Base-by-base conservation (phyloP, 768 basidiomycete species). In the Hemileccinum impolitum region DNA sequence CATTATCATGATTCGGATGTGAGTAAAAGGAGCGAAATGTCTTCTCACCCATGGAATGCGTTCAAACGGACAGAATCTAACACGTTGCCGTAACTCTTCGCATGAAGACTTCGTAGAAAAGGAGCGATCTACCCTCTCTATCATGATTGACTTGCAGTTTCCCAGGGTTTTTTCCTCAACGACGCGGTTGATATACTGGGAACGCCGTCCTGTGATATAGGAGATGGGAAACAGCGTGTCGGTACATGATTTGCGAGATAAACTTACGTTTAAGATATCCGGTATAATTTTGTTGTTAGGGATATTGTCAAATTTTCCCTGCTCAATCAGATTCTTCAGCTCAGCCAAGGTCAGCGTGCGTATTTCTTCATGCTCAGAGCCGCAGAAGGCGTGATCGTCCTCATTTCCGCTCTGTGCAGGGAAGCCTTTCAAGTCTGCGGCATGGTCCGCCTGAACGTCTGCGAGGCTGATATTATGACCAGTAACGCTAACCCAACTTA, bases 271-370 rank as follows among this genome's bases (percentile, higher is more conserved):
- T 31, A 90, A 56, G 2, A 62, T 69, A n/a, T 84, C 74, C 0
- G 84, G 81, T 39, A 91, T 87, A 46, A 75, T 51, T 55, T 82
- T 87, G 62, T 90, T 91, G 58, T 90, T 86, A 1, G 89, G 89
- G 32, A 91, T 88, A 61, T 82, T 69, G 54, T 87, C 85, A 4
- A 80, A 77, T 53, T 75, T 80, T 15, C 87, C 88, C 17, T 84
- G 72, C 57, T 87, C 80, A 50, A 91, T 86, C 50, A 91, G 70
- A 31, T 74, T 73, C 57, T 87, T 80, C 45, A 91, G 68, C 63
- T 90, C 82, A 1, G 78, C 71, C 54, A 91, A 85, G 0, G 80
- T 80, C 50, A 90, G 68, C 23, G 74, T 66, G 14, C 67, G 76
- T n/a, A 70, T 61, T 54, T 78, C 74, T 39, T 42, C 42, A n/a